Conservation (phyloP, 768 basidiomycete genomes). For the Tricholoma hemisulphureum region DNA sequence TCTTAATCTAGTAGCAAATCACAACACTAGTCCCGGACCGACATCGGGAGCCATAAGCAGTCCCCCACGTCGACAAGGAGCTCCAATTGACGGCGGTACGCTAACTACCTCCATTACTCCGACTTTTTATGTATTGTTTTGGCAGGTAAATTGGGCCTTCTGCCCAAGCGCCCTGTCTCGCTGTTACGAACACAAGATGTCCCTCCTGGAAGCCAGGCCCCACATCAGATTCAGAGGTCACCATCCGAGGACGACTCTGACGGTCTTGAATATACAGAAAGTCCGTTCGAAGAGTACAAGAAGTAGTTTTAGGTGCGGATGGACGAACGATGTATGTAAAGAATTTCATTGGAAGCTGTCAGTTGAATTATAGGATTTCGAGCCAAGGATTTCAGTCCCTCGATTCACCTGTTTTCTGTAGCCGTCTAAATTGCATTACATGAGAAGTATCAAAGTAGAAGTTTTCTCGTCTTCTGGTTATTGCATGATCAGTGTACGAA, state of each 20-base stretch:
- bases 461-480: not conserved
- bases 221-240: constrained; percentile 14
- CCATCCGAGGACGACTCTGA: constrained; percentile 41
- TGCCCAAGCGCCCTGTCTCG: constrained; percentile 75
- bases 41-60: not conserved
- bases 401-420: not conserved
- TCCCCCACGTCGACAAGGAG: constrained; percentile 11
- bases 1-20: not conserved
- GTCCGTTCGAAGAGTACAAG: constrained; percentile 62
- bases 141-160: constrained; percentile 63
- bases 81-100: constrained; percentile 34
- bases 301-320: constrained; percentile 11
- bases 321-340: not conserved
- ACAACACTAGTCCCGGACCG: not conserved
- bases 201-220: constrained; percentile 6
- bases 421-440: not conserved
- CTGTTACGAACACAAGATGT: constrained; percentile 38
- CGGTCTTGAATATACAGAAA: constrained; percentile 72
- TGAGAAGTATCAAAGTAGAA: not conserved
- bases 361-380: not conserved
- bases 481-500: constrained; percentile 32
- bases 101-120: not conserved
- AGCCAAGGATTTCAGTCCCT: not conserved
- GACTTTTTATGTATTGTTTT: not conserved
- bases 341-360: not conserved